Base-by-base conservation (phyloP, 352 stramenopile genomes). In the Phytophthora megakarya region DNA sequence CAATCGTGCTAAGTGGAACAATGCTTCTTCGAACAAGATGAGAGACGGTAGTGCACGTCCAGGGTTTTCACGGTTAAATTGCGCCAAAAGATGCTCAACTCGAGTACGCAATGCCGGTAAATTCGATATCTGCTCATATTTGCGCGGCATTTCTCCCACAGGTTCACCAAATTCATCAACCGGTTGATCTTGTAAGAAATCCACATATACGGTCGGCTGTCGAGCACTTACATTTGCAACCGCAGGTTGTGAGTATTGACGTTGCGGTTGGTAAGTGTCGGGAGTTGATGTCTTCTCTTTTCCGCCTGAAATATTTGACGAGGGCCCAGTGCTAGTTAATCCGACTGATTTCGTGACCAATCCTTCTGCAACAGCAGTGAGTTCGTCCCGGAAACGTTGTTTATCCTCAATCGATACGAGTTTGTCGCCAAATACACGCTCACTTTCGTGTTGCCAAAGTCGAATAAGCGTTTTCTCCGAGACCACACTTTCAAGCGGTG, bases 11-110 rank as follows among this genome's bases (percentile, higher is more conserved):
- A 97, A 75, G 52, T 98, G 92, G 19, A 71, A 64, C 3, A 98
- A 73, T 8, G 92, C 92, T 65, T 97, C 90, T 48, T 97, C 90
- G 46, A 98, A 98, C 1, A 98, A 68, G 28, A 98, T 90, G 16
- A 97, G 70, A 28, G 87, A 71, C 16, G 96, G 86, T 19, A 81
- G 62, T 19, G 76, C 78, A 1, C 67, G 69, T 18, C 84, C 52
- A 28, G 66, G 83, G 35, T 92, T 88, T n/a, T 95, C 84, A 13
- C 88, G 75, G 63, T 97, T 97, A 52, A 94, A 96, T 37, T 85
- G 72, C 1, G 70, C 57, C 18, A 97, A 60, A 10, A 97, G 83
- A 8, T 65, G 52, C 51, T 95, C 73, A 0, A 88, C 75, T 15
- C 87, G 77, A 3, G 67, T 55, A 5, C 84, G 82, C 3, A 97